Evolutionary conservation across 352 stramenopile genomes (phyloP), one percentile per base, ranked within the genome.

Genomic region (Pythium volutum): DNA sequence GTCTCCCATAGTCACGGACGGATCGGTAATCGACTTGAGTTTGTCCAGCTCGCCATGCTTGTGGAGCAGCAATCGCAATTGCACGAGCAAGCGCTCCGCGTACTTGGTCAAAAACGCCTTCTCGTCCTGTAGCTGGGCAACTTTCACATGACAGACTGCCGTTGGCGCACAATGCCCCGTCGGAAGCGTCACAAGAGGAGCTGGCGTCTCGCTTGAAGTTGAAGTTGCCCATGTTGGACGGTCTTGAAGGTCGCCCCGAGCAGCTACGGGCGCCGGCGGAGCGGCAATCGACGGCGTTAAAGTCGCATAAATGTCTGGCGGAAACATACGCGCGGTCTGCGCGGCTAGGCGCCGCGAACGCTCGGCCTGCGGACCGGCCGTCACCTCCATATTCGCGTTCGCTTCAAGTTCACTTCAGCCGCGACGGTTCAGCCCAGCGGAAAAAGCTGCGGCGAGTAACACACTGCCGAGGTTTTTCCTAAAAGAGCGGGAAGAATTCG

Each of bases 31-130:
- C 9, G 59, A 53, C 58, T 87, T 88, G 15, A 93, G 79, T n/a
- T 75, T 75, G 34, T 93, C 81, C 23, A 91, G 59, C 52, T 93
- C 84, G 10, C 81, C 79, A 29, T 93, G 74, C 29, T 85, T 88
- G 25, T 84, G 68, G 22, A 93, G 59, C 20, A 89, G 49, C 2
- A 55, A 27, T 14, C 84, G 75, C 8, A 93, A 55, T 50, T 91
- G 80, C 20, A 80, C 71, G 29, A 93, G 55, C 23, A 91, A 48
- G 10, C 81, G 72, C 69, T 90, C 79, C 6, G 88, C 75, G 29
- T 91, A 93, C 22, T 73, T 73, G 15, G 71, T 70, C 11, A 93
- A 48, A 58, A 91, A 91, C 23, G 72, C 63, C 39, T 88, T 80
- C 51, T 93, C 84, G 16, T 89, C 77, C 9, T 66, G 47, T 15